A percentile compares a stretch with the other conserved stretches of the same genome.
These are phyloP conservation scores for Ceratobasidium sp. DNA, from an alignment of 1,284 basidiomycete genomes.

Conservation along the genomic window DNA sequence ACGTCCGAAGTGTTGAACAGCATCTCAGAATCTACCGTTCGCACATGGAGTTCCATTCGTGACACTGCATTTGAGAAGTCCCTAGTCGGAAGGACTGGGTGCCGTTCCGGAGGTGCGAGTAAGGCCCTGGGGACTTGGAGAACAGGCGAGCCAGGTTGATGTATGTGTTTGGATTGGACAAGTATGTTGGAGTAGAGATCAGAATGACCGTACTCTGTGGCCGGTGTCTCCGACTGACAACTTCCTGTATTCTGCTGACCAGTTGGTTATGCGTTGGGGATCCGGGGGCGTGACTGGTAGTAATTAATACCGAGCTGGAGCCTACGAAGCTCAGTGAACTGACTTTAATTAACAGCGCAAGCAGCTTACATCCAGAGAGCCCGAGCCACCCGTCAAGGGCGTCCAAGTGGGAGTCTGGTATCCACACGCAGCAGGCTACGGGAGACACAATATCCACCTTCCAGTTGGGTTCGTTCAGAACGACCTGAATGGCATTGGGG, in stretches of 20 bases:
- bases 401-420: neutral
- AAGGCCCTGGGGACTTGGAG: conserved; percentile 3
- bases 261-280: neutral
- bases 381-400: conserved; percentile 12
- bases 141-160: conserved; percentile 32
- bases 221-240: neutral
- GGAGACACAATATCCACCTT: neutral
- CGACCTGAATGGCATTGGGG: conserved; percentile 8
- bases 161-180: conserved; percentile 23
- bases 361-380: neutral
- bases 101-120: conserved; percentile 2
- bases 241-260: neutral
- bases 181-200: neutral
- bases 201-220: neutral
- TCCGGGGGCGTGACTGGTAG: conserved; percentile 10
- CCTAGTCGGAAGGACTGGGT: neutral
- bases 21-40: neutral
- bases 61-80: neutral
- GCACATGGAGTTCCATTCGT: conserved; percentile 4
- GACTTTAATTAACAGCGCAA: neutral
- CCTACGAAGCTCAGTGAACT: neutral
- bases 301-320: conserved; percentile 15
- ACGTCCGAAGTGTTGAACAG: neutral
- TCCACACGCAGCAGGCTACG: conserved; percentile 23
- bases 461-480: neutral